A percentile compares a stretch with the other conserved stretches of the same genome.
Evolutionary conservation across 106 monocot genomes (phyloP).

Genomic region (Agapanthus africanus): DNA sequence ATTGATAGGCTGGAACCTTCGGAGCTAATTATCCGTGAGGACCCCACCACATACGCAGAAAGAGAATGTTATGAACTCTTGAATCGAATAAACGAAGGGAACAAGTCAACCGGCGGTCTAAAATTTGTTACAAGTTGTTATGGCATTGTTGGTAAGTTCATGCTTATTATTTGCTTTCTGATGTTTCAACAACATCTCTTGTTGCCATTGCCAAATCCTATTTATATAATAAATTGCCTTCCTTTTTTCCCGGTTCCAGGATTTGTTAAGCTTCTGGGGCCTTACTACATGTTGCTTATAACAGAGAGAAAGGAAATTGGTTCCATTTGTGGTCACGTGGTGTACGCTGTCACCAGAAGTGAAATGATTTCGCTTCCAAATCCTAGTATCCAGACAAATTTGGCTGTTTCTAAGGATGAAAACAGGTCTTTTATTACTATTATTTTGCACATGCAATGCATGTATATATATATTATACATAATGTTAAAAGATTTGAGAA

Average conservation of each 20-base stretch:
- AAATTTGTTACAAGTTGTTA: slow-evolving; percentile 81
- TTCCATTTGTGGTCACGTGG: slow-evolving; percentile 53
- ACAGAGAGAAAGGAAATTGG: slow-evolving; percentile 63
- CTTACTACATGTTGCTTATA: slow-evolving; percentile 78
- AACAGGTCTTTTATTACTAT: slow-evolving; percentile 59
- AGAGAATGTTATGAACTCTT: slow-evolving; percentile 54
- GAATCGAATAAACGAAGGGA: slow-evolving; percentile 65
- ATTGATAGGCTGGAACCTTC: slow-evolving; percentile 63
- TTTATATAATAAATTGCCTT: no score
- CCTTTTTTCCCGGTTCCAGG: no score
- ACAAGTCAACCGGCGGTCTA: slow-evolving; percentile 66
- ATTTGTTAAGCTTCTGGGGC: slow-evolving; percentile 71
- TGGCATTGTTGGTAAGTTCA: slow-evolving; percentile 82
- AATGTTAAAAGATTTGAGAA: no score
- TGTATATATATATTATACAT: no score
- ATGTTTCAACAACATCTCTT: no score
- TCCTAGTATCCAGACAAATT: slow-evolving; percentile 27
- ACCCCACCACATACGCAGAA: slow-evolving; percentile 44
- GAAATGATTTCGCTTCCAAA: slow-evolving; percentile 61
- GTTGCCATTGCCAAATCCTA: no score
- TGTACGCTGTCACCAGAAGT: slow-evolving; percentile 66
- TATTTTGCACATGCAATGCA: no score
- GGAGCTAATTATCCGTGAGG: slow-evolving; percentile 72
- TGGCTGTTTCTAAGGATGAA: slow-evolving; percentile 58
- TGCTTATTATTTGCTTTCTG: background rate